Evolutionary conservation across 108 stramenopile species (phyloP).

Genomic region (Skeletonema costatum): DNA sequence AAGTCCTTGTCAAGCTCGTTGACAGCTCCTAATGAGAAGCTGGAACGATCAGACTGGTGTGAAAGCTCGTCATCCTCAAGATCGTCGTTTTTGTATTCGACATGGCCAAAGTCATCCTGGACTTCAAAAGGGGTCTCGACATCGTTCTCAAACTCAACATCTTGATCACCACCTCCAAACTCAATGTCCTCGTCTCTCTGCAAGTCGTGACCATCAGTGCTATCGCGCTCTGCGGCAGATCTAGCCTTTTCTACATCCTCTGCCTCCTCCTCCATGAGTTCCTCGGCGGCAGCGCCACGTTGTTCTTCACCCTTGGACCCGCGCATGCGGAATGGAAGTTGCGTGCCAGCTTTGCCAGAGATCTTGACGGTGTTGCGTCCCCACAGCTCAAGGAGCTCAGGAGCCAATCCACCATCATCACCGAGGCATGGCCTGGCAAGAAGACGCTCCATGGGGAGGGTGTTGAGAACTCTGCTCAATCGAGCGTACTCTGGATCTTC

Average conservation of each 20-base stretch:
- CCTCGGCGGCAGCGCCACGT: constrained; percentile 41
- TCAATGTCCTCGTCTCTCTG: constrained; percentile 45
- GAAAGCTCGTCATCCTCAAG: constrained; percentile 48
- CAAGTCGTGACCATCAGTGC: constrained; percentile 27
- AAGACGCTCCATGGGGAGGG: constrained; percentile 48
- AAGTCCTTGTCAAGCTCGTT: constrained; percentile 66
- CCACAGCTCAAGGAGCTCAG: constrained; percentile 70
- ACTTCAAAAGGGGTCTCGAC: constrained; percentile 50
- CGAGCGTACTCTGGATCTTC: constrained; percentile 16
- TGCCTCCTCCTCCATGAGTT: constrained; percentile 55
- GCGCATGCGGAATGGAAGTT: constrained; percentile 61
- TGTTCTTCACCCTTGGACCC: constrained; percentile 48
- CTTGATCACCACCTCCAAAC: constrained; percentile 40
- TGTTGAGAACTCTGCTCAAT: constrained; percentile 25
- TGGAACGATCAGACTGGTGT: constrained; percentile 36
- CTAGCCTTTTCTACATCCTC: constrained; percentile 52
- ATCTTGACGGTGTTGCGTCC: constrained; percentile 59
- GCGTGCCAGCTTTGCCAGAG: constrained; percentile 54
- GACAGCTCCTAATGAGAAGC: constrained; percentile 70
- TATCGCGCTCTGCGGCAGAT: constrained; percentile 31
- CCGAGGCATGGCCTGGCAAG: constrained; percentile 78
- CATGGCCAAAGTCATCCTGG: constrained; percentile 45
- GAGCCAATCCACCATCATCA: constrained; percentile 72
- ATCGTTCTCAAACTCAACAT: constrained; percentile 41
- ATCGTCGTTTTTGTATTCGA: constrained; percentile 42